Percentiles rank a stretch among this genome's conserved stretches.
Evolutionary conservation across 2,329 filamentous ascomycete species (phyloP).

Genomic region (Alternaria sp.): DNA sequence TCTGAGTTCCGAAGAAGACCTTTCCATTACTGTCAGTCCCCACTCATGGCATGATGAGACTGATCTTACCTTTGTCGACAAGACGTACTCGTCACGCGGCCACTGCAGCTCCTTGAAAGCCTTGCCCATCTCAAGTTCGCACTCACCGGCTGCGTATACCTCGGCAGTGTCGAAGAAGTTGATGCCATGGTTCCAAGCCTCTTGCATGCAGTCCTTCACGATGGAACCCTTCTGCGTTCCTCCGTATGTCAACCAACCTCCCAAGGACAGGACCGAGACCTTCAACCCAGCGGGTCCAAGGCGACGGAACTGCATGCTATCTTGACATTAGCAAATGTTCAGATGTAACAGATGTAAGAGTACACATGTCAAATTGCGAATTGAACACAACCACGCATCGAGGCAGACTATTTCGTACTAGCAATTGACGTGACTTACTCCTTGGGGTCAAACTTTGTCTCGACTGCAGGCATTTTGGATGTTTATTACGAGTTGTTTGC

Average conservation of each 20-base stretch:
- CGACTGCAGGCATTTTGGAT: conserved; percentile 46
- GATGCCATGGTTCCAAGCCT: conserved; percentile 58
- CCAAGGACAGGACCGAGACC: conserved; percentile 59
- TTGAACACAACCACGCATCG: neutral
- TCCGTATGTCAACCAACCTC: conserved; percentile 56
- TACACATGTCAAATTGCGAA: neutral
- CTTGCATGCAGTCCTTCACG: conserved; percentile 59
- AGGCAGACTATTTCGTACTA: neutral
- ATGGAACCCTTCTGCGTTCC: conserved; percentile 56
- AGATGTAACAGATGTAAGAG: neutral
- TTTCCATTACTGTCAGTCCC: conserved; percentile 28
- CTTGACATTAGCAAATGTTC: neutral
- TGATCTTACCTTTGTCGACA: conserved; percentile 32
- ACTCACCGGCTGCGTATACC: conserved; percentile 64
- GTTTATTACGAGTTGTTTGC: neutral
- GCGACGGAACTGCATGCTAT: conserved; percentile 46
- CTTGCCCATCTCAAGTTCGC: conserved; percentile 65
- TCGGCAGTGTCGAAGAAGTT: conserved; percentile 61
- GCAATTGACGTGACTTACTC: conserved; percentile 15
- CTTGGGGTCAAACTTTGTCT: conserved; percentile 58
- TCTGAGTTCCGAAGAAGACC: conserved; percentile 62
- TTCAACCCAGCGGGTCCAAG: conserved; percentile 52
- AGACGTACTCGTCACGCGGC: conserved; percentile 50
- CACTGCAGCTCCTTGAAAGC: conserved; percentile 57
- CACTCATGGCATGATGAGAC: neutral